These are phyloP conservation scores for Acarospora socialis DNA, from an alignment of 2,329 filamentous ascomycete species.

Conservation along the genomic window DNA sequence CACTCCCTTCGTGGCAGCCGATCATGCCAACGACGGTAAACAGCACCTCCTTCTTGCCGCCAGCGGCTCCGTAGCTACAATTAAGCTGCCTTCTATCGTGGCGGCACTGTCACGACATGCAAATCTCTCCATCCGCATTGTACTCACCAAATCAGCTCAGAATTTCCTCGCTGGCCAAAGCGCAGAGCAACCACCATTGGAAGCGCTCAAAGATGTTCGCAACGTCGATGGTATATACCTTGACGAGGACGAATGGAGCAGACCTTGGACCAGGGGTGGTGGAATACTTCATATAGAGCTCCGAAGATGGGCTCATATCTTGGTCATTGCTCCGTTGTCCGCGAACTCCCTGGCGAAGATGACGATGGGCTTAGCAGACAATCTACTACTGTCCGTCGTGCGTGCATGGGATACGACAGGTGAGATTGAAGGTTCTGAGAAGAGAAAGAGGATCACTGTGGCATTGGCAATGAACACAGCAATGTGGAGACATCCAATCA, in stretches of 20 bases:
- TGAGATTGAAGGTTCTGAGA: conserved; percentile 4
- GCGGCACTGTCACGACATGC: conserved; percentile 28
- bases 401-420: conserved; percentile 66
- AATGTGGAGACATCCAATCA: conserved; percentile 83
- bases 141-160: conserved; percentile 60
- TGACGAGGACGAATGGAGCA: conserved; percentile 74
- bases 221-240: conserved; percentile 70
- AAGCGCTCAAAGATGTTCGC: conserved; percentile 42
- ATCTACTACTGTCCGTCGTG: conserved; percentile 57
- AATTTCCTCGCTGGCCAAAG: conserved; percentile 67
- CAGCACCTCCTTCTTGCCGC: conserved; percentile 51
- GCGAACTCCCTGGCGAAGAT: conserved; percentile 84
- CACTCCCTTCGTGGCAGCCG: conserved; percentile 18
- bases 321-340: conserved; percentile 66
- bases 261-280: conserved; percentile 63
- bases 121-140: conserved; percentile 61
- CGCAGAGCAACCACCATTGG: conserved; percentile 58
- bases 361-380: conserved; percentile 61
- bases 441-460: conserved; percentile 55
- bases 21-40: conserved; percentile 33
- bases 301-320: conserved; percentile 63
- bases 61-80: conserved; percentile 69
- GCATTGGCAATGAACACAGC: conserved; percentile 77
- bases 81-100: conserved; percentile 62
- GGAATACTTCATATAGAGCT: conserved; percentile 84